Evolutionary conservation across 2,329 filamentous ascomycete genomes (phyloP).

Genomic region (Talaromyces verruculosus): DNA sequence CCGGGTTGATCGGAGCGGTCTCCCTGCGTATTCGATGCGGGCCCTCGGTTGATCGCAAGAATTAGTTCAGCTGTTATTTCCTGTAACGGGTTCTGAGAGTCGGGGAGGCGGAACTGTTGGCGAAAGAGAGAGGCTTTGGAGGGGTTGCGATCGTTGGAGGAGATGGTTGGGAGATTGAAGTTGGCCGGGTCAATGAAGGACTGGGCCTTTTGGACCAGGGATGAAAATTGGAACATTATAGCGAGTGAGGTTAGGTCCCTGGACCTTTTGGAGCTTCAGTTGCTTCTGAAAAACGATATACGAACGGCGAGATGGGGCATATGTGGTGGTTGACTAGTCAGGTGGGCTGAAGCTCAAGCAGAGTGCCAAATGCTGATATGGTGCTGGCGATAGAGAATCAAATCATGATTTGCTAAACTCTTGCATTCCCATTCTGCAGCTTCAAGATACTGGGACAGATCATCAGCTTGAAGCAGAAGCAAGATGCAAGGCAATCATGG

Average conservation of each 20-base stretch:
- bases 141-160: slow-evolving; percentile 74
- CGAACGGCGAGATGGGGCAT: background rate
- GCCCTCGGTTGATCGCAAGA: slow-evolving; percentile 59
- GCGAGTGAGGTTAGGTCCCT: background rate
- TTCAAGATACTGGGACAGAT: background rate
- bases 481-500: background rate
- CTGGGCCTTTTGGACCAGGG: slow-evolving; percentile 92
- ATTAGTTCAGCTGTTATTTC: slow-evolving; percentile 97
- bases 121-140: slow-evolving; percentile 93
- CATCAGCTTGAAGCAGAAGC: background rate
- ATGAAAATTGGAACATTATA: slow-evolving; percentile 67
- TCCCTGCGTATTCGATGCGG: slow-evolving; percentile 54
- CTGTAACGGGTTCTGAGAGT: slow-evolving; percentile 87
- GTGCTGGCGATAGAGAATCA: slow-evolving; percentile 2
- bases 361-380: background rate
- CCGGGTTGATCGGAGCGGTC: slow-evolving; percentile 63
- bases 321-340: background rate
- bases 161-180: slow-evolving; percentile 69
- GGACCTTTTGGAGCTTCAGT: background rate
- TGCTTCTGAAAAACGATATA: background rate
- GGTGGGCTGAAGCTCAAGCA: background rate
- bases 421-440: background rate
- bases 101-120: slow-evolving; percentile 91
- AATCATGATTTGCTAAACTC: background rate
- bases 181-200: slow-evolving; percentile 89